Percentiles rank a stretch among this genome's conserved stretches.
Evolutionary conservation across 306 rosid species (phyloP).

Genomic region (Dalbergia cultrata): DNA sequence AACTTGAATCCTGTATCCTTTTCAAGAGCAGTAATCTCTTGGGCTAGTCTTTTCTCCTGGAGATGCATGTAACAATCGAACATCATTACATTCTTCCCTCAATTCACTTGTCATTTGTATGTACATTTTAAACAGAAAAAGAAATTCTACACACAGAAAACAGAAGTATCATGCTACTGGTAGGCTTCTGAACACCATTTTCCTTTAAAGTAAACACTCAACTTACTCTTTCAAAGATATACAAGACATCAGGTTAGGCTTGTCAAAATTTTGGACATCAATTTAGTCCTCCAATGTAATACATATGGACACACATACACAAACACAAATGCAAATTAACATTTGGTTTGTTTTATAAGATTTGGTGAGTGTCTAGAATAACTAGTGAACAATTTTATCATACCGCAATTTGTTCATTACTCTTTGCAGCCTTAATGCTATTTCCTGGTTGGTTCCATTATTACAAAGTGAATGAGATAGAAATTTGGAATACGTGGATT

Average conservation of each 20-base stretch:
- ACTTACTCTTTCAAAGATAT: background rate
- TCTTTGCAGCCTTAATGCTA: background rate
- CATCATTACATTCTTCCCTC: conserved; percentile 31
- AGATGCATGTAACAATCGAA: conserved; percentile 35
- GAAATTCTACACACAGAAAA: background rate
- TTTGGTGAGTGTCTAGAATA: too few species aligned
- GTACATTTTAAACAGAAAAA: background rate
- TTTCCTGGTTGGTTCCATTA: background rate
- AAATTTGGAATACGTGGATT: too few species aligned
- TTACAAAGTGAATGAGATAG: too few species aligned
- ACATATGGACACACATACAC: too few species aligned
- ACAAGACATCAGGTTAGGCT: background rate
- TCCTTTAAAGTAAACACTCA: too few species aligned
- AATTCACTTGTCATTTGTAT: background rate
- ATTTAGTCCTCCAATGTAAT: too few species aligned
- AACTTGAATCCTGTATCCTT: conserved; percentile 84
- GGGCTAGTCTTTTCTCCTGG: conserved; percentile 80
- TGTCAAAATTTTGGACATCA: background rate
- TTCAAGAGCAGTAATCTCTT: conserved; percentile 80
- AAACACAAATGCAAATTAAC: too few species aligned
- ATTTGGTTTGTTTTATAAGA: too few species aligned
- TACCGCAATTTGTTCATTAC: too few species aligned
- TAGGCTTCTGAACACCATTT: background rate
- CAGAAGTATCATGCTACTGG: background rate
- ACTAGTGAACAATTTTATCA: too few species aligned